These are phyloP conservation scores for Erysiphe pulchra DNA, from an alignment of 2,329 filamentous ascomycete genomes.

Conservation along the genomic window DNA sequence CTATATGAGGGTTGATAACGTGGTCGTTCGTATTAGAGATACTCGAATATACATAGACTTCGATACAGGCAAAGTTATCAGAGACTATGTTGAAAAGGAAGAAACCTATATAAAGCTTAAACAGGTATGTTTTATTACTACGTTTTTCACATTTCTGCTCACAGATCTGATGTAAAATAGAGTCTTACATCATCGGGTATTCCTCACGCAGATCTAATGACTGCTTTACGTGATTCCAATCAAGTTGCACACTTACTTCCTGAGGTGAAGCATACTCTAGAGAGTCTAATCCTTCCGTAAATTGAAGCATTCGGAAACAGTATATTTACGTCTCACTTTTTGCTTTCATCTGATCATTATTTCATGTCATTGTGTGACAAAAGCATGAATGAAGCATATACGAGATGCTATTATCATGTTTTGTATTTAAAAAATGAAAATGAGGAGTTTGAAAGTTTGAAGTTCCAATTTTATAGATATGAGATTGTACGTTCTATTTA, in stretches of 20 bases:
- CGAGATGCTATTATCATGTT: too few relatives aligned
- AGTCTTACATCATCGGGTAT: constrained; percentile 23
- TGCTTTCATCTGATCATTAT: too few relatives aligned
- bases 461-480: too few relatives aligned
- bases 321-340: too few relatives aligned
- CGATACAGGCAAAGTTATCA: constrained; percentile 45
- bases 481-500: too few relatives aligned
- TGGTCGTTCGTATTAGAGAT: constrained; percentile 66
- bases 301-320: background rate
- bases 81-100: constrained; percentile 81
- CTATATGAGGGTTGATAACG: constrained; percentile 82
- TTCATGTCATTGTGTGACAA: too few relatives aligned
- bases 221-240: constrained; percentile 58
- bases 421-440: too few relatives aligned
- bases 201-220: constrained; percentile 45
- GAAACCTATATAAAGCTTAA: constrained; percentile 53
- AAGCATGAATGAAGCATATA: too few relatives aligned
- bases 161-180: constrained; percentile 14
- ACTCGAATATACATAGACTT: constrained; percentile 88
- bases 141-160: background rate
- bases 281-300: constrained; percentile 16
- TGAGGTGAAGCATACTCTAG: constrained; percentile 40
- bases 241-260: constrained; percentile 42
- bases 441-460: too few relatives aligned
- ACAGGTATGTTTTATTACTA: constrained; percentile 23